Conservation (phyloP, 176 grass and related monocot species). For the Oryza coarctata region DNA sequence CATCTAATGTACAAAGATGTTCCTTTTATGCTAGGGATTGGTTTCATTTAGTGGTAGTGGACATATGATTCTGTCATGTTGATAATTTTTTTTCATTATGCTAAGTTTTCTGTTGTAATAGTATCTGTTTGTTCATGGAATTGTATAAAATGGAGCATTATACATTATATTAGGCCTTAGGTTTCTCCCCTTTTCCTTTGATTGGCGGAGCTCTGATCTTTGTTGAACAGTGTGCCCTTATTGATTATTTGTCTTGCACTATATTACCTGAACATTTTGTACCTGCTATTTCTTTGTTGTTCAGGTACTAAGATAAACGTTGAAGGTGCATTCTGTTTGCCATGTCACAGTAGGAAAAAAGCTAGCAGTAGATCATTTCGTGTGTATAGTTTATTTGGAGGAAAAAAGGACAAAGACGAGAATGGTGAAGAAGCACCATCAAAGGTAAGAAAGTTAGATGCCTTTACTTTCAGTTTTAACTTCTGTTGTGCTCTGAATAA, state of each 20-base stretch:
- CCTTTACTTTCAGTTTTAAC: not conserved
- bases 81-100: not conserved
- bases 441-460: slow-evolving; percentile 52
- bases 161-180: not conserved
- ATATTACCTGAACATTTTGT: not conserved
- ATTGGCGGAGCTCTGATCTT: not conserved
- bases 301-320: slow-evolving; percentile 60
- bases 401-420: slow-evolving; percentile 91
- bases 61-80: not conserved
- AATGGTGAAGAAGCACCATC: slow-evolving; percentile 73
- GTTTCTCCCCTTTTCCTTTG: not conserved
- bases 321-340: slow-evolving; percentile 46
- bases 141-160: not conserved
- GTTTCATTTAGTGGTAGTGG: not conserved
- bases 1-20: not conserved
- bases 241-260: not conserved
- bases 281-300: slow-evolving; percentile 29
- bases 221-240: not conserved
- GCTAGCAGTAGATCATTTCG: slow-evolving; percentile 55
- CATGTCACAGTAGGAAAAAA: slow-evolving; percentile 47
- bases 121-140: not conserved
- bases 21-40: not conserved
- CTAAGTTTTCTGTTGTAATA: not conserved
- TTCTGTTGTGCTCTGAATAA: not conserved
- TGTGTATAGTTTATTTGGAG: slow-evolving; percentile 92